These are phyloP conservation scores for Aspergillus ibericus DNA, from an alignment of 2,329 filamentous ascomycete genomes.

Conservation along the genomic window DNA sequence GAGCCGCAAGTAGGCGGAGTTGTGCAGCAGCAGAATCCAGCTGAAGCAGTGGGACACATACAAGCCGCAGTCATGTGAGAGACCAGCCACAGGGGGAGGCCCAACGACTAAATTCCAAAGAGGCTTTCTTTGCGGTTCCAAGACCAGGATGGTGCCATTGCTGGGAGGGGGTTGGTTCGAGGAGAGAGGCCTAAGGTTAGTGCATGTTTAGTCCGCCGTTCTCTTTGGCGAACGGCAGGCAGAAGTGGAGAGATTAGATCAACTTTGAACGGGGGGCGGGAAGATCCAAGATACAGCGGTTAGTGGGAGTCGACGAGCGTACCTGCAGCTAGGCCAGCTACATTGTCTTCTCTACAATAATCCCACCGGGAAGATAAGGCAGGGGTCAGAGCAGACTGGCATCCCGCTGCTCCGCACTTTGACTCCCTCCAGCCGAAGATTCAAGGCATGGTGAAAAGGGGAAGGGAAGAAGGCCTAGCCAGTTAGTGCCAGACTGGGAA, in stretches of 20 bases:
- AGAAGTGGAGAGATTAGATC: conserved; percentile 7
- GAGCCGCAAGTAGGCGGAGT: conserved; percentile 3
- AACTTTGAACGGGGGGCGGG: background rate
- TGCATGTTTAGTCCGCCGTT: background rate
- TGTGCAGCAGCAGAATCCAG: conserved; percentile 5
- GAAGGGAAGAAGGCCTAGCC: too few species aligned
- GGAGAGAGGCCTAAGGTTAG: conserved; percentile 1
- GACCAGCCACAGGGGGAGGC: conserved; percentile 5
- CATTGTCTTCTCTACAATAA: too few species aligned
- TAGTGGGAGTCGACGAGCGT: background rate
- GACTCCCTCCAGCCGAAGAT: too few species aligned
- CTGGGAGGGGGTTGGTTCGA: background rate
- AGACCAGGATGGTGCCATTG: background rate
- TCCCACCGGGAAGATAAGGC: too few species aligned
- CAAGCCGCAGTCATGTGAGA: conserved; percentile 13
- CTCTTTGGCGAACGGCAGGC: conserved; percentile 3
- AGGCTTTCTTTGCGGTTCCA: background rate
- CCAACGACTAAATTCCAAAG: background rate
- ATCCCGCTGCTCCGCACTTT: background rate
- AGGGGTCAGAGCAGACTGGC: background rate
- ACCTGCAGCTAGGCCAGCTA: too few species aligned
- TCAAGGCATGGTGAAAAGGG: background rate
- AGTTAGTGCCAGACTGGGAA: background rate
- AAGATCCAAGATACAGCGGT: background rate
- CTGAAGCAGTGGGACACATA: conserved; percentile 9